phyloP scores from a whole-genome alignment of 345 rosid genomes.

The Kernera saxatilis region DNA sequence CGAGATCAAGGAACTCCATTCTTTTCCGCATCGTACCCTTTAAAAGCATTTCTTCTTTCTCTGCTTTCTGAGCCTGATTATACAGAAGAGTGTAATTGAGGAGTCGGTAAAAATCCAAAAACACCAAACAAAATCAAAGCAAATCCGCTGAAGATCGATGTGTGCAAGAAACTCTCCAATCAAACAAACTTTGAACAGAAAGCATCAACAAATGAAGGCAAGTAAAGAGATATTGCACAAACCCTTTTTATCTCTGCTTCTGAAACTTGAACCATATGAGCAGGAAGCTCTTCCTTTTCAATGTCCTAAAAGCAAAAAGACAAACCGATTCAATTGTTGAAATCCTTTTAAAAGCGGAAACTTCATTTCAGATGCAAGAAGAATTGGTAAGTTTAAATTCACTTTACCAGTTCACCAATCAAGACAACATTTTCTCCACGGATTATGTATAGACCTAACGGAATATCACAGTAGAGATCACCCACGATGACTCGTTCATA shows the following conservation, averaged over 20 bases:
- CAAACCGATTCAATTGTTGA: not conserved
- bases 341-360: not conserved
- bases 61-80: constrained; percentile 61
- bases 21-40: constrained; percentile 61
- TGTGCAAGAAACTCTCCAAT: not conserved
- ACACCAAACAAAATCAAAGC: not conserved
- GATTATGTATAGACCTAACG: constrained; percentile 81
- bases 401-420: constrained; percentile 83
- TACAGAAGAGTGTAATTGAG: not conserved
- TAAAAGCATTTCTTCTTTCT: constrained; percentile 48
- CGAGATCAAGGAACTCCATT: constrained; percentile 69
- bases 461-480: constrained; percentile 78
- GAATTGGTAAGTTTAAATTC: not conserved
- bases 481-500: constrained; percentile 90
- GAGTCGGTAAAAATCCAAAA: not conserved
- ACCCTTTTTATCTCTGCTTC: constrained; percentile 53
- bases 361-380: constrained; percentile 10
- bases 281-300: constrained; percentile 69
- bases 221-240: not conserved
- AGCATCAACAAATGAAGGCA: not conserved
- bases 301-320: constrained; percentile 35
- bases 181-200: not conserved
- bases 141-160: not conserved
- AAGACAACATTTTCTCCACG: constrained; percentile 94
- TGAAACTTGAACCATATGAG: constrained; percentile 51